Percentiles rank a stretch among this genome's conserved stretches.
Evolutionary conservation across 495 filamentous ascomycete genomes (phyloP).

Genomic region (Podospora pseudoanserina): DNA sequence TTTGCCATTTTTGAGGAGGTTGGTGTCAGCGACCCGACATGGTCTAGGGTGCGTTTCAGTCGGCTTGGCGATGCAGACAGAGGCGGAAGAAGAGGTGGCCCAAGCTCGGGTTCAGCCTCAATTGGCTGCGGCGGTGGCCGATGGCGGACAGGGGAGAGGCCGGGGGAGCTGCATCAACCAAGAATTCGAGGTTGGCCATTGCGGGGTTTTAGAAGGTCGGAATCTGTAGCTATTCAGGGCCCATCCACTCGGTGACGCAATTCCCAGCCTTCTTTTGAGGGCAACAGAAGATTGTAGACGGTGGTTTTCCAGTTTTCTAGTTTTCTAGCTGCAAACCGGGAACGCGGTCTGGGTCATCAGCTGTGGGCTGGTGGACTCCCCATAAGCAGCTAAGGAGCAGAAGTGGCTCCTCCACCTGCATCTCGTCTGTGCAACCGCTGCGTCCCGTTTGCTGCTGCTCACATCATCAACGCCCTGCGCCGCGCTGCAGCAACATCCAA

Average conservation of each 20-base stretch:
- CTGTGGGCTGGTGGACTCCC: not conserved
- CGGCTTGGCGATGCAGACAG: not conserved
- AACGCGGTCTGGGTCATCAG: not conserved
- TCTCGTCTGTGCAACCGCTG: not conserved
- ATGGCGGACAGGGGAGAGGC: no score
- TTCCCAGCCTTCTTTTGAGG: not conserved
- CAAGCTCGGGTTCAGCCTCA: not conserved
- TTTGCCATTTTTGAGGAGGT: not conserved
- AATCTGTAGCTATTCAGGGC: not conserved
- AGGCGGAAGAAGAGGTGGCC: not conserved
- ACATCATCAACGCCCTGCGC: not conserved
- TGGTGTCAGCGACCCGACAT: not conserved
- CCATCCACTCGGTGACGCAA: not conserved
- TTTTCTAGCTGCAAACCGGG: not conserved
- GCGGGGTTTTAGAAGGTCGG: not conserved
- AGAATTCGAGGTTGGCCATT: not conserved
- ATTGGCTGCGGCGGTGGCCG: not conserved
- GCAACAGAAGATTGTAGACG: not conserved
- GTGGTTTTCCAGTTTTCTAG: not conserved
- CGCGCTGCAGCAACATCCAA: not conserved
- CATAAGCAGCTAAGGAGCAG: not conserved
- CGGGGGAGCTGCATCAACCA: not conserved
- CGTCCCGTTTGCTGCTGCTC: no score
- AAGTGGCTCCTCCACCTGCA: not conserved
- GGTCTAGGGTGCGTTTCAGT: not conserved